Evolutionary conservation across 129 eudicot species (phyloP), one percentile per base, ranked within the genome.

Genomic region (Cynara cardunculus): DNA sequence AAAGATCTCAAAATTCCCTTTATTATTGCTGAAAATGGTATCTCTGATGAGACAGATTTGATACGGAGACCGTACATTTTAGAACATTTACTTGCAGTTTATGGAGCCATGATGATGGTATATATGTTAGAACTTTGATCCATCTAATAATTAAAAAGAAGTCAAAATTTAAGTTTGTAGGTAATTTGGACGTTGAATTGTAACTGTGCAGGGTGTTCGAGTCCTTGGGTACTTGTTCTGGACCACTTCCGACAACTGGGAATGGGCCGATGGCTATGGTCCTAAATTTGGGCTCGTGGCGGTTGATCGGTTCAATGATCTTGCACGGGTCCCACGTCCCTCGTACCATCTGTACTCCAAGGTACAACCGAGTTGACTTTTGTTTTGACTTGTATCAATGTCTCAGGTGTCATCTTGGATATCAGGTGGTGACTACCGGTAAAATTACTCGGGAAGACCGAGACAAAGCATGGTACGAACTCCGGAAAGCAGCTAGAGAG

Each of bases 221-320:
- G 88, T 95, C 59, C 88, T 95, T 25, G 97, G 99, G 35, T 95
- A 92, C 84, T 78, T 95, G 83, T 95, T 95, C 80, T 95, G 99
- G 99, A 95, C 99, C 70, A 95, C 89, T 81, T 95, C 99, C 26
- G 99, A 95, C 72, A 95, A 95, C 88, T 95, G 99, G 99, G 99
- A 95, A 82, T 95, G 99, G 99, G 99, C 99, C 26, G 99, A 95
- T 83, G 99, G 99, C 49, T 95, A 95, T 77, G 99, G 99, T 30
- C 99, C 99, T 13, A 95, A 95, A 83, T 95, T 92, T 77, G 99
- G 99, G 70, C 92, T 95, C 69, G 99, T 92, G 19, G 97, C 99
- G 35, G 99, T 95, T 37, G 99, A 95, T 69, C 99, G 99, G 34
- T 83, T 85, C 59, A 92, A 95, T 81, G 86, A 92, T 84, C 96